phyloP scores from a whole-genome alignment of 2,329 filamentous ascomycete species.

The Trichophyton verrucosum region DNA sequence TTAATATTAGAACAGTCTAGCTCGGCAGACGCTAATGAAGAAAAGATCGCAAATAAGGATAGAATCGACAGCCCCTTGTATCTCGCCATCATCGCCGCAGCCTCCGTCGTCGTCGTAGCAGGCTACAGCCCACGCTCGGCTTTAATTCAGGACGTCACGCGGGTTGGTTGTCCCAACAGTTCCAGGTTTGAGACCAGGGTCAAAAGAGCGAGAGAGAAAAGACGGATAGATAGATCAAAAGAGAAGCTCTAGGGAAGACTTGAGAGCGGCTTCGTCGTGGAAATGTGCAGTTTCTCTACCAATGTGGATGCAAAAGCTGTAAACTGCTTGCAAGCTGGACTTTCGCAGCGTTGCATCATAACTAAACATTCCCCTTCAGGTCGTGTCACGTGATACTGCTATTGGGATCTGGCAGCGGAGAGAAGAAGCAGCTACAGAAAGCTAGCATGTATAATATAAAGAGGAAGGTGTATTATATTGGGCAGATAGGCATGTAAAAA shows the following conservation, averaged over 20 bases:
- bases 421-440: not conserved
- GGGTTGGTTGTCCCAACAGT: not conserved
- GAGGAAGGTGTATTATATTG: no score
- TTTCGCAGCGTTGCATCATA: not conserved
- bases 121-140: not conserved
- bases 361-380: not conserved
- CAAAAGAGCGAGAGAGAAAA: not conserved
- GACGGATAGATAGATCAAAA: no score
- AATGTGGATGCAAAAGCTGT: not conserved
- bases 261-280: not conserved
- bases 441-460: no score
- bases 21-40: slow-evolving; percentile 11
- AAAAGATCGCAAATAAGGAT: slow-evolving; percentile 13
- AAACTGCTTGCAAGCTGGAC: not conserved
- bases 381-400: not conserved
- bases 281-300: not conserved
- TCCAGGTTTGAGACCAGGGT: not conserved
- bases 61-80: slow-evolving; percentile 5
- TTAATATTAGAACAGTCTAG: slow-evolving; percentile 20
- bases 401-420: not conserved
- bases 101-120: not conserved
- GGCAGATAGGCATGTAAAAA: no score
- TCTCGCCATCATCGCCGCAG: not conserved
- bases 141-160: not conserved
- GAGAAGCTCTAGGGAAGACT: not conserved